Evolutionary conservation across 2,329 filamentous ascomycete species (phyloP), one percentile per base, ranked within the genome.

Genomic region (Arachnomyces sp.): DNA sequence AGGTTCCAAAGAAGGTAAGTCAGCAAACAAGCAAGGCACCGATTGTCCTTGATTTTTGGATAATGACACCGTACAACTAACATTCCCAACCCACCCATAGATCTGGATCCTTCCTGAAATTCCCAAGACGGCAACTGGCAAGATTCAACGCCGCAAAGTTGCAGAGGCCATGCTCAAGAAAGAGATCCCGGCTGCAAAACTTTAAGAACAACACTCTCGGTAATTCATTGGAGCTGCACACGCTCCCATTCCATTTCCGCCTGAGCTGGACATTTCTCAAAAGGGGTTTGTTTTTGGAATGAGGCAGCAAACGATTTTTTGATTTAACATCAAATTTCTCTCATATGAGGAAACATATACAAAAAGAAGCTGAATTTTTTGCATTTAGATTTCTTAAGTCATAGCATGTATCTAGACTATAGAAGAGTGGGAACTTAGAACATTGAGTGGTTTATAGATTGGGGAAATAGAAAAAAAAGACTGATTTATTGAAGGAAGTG

Each of bases 81-180:
- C 34, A 31, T 21, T 36, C 15, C 41, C 14, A 38, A 41, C 53
- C 28, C 52, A 30, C 15, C 42, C 35, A 12, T 38, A 84, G 80
- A 70, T 89, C 28, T 92, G 84, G 69, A 88, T 92, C 53, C 86
- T 86, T 28, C 75, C 86, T 43, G 68, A 82, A 49, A 93, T 93
- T 79, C 86, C 86, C 47, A 93, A 93, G 74, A 90, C 87, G 3
- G 86, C 86, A n/a, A 93, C 86, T 18, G 86, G 86, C 41, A 93
- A 93, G 72, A 84, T 93, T 44, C 86, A 93, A 66, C 72, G 86
- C 45, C 76, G 85, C 46, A 86, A 89, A 54, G 86, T 93, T n/a
- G 86, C 86, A 11, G 85, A 90, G 62, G 78, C 77, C 21, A 90
- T 93, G 84, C 71, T 82, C 62, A 85, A 85, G 70, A 75, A 81